phyloP scores from a whole-genome alignment of 192 early-diverging fungal species.

The Coemansia sp. region DNA sequence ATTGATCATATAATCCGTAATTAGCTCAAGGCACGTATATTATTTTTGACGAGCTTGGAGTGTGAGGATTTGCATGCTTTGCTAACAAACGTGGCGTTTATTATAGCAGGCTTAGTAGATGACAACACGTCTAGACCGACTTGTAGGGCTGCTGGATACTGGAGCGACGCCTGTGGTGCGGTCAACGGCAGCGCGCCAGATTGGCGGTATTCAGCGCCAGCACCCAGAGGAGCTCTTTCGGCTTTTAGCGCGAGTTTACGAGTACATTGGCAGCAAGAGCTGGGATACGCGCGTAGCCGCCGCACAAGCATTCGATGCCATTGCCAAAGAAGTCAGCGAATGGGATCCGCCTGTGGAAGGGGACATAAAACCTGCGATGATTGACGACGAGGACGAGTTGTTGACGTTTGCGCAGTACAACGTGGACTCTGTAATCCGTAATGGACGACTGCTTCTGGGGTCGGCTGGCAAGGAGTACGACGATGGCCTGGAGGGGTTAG shows the following conservation, averaged over 20 bases:
- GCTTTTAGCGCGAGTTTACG: conserved; percentile 64
- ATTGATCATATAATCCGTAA: neutral
- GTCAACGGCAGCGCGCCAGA: conserved; percentile 88
- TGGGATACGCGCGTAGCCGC: conserved; percentile 99
- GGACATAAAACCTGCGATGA: conserved; percentile 7
- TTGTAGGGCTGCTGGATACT: conserved; percentile 91
- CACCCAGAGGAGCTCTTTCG: conserved; percentile 91
- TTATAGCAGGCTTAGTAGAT: conserved; percentile 6
- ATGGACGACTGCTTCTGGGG: conserved; percentile 77
- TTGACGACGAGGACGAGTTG: conserved; percentile 50
- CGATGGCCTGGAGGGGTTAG: conserved; percentile 67
- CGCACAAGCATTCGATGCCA: conserved; percentile 85
- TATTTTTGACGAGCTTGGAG: neutral
- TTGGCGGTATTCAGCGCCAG: conserved; percentile 93
- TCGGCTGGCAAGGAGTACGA: conserved; percentile 95
- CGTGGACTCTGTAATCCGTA: conserved; percentile 74
- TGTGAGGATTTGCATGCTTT: neutral
- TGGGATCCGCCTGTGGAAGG: conserved; percentile 67
- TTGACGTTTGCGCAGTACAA: conserved; percentile 81
- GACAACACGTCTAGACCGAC: conserved; percentile 81
- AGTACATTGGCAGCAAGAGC: conserved; percentile 78
- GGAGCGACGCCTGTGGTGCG: conserved; percentile 88
- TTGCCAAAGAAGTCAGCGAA: conserved; percentile 83
- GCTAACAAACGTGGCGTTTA: neutral
- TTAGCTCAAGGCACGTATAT: neutral